Base-by-base conservation (phyloP, 140 eudicot genomes). In the Stevia rebaudiana region DNA sequence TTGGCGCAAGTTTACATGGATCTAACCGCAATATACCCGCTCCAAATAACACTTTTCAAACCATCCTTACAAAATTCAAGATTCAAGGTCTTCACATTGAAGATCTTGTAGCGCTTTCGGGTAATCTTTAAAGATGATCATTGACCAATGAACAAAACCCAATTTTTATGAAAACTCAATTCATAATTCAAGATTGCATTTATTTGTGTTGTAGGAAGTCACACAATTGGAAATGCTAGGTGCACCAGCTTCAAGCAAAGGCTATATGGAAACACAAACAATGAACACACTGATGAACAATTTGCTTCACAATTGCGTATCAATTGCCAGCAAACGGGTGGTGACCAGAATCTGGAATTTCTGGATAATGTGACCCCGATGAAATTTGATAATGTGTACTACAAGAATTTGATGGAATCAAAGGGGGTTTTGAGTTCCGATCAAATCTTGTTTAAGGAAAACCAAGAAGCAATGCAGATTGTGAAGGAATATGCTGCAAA, bases 91-190 rank as follows among this genome's bases (percentile, higher is more conserved):
- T 90, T 25, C 69, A 86, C 67, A 65, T 90, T 35, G 80, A 74
- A 62, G 97, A 90, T 79, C 95, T 90, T 73, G 95, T 86, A 12
- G 90, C 97, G 10, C 80, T 90, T 19, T 90, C 97, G 0, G 95
- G 95, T 89, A 82, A 50, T 4, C 58, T 53, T 42, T 17, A 58
- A 7, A 23, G 4, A 37, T 2, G 4, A 71, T 49, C 16, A 40
- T 11, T n/a, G 2, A 13, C 30, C 1, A 16, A 3, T n/a, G 2
- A 13, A 41, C 1, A 16, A 3, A 4, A 19, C 9, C 11, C 2
- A 11, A 11, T 15, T 18, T 42, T 25, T 54, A 65, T 58, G 61
- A 47, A 44, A 70, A 1, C 41, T 44, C 44, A 15, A 19, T 24
- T 44, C 48, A 37, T 60, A 11, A 36, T 13, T 48, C 39, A 61